Evolutionary conservation across 139 green algal species (phyloP).

Genomic region (Chlamydomonas sphaeroides): DNA sequence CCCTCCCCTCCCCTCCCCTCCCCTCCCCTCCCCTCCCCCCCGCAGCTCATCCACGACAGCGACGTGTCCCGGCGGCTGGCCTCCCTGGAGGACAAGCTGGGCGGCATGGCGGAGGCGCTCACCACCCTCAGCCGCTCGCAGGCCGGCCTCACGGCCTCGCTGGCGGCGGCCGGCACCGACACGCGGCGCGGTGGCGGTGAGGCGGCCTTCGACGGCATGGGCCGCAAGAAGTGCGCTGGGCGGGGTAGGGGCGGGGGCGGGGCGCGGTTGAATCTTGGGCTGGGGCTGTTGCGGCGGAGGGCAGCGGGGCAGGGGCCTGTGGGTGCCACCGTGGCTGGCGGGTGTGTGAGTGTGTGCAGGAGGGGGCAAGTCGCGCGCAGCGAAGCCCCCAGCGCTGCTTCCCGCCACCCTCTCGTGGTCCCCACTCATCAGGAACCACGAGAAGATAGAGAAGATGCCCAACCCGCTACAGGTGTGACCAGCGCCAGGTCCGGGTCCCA

Average conservation of each 20-base stretch:
- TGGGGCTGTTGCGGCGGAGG: too few species aligned
- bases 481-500: too few species aligned
- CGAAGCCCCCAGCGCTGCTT: too few species aligned
- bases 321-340: too few species aligned
- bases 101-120: conserved; percentile 4
- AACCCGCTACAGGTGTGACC: too few species aligned
- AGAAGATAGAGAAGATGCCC: conserved; percentile 10
- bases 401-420: not conserved
- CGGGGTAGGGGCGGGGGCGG: not conserved
- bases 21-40: not conserved
- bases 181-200: not conserved
- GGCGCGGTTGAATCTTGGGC: not conserved
- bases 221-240: not conserved
- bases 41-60: not conserved
- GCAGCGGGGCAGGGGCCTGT: too few species aligned
- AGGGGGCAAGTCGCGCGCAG: too few species aligned
- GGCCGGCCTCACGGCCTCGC: not conserved
- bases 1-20: not conserved
- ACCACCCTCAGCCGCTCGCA: not conserved
- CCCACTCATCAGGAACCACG: not conserved
- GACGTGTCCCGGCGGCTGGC: conserved; percentile 4
- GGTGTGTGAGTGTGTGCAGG: too few species aligned
- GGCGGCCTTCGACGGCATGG: not conserved
- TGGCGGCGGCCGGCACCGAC: not conserved
- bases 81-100: conserved; percentile 1